Base-by-base conservation (phyloP, 306 rosid genomes). In the Cucumis cinereus region DNA sequence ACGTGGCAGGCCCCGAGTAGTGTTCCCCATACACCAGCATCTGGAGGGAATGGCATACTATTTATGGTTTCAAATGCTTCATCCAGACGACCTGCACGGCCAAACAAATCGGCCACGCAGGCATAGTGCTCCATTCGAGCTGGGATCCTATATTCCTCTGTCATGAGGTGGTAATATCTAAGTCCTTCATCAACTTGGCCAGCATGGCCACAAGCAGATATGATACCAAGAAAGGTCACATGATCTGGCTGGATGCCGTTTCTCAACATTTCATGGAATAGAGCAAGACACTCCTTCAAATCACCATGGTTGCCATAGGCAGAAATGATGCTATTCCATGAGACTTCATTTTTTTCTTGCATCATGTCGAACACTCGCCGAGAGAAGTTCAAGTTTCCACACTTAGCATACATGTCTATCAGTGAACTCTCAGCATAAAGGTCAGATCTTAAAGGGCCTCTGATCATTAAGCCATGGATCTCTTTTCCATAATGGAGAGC, bases 21-120 rank as follows among this genome's bases (percentile, higher is more conserved):
- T 33, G 96, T 90, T 53, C 97, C 97, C 96, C 96, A 92, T 78
- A 90, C 87, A 76, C 97, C 97, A 30, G 93, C 91, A 60, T 90
- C 96, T 36, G 96, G 97, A 69, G 85, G 66, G 75, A 87, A 85
- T 57, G 97, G 96, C 90, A 92, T 90, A 82, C 77, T 80, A 59
- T 79, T 85, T 77, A 92, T 84, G 16, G 88, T 90, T 81, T 87
- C 89, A 68, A 83, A 85, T 79, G 97, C 97, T 79, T 92, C 90
- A 8, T 57, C 55, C 80, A 92, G 79, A 78, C 35, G 83, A 67
- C 96, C 93, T 63, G 92, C 89, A 60, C 96, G 93, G 1, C 93
- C 97, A 73, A 85, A 88, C 74, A 92, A 82, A 88, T 92, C 97
- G 16, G 82, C 93, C 88, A 92, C 72, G 78, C 93, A 87, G 55